Percentiles rank a stretch among this genome's conserved stretches.
Evolutionary conservation across 2,329 filamentous ascomycete genomes (phyloP).

Genomic region (Penicillium decumbens): DNA sequence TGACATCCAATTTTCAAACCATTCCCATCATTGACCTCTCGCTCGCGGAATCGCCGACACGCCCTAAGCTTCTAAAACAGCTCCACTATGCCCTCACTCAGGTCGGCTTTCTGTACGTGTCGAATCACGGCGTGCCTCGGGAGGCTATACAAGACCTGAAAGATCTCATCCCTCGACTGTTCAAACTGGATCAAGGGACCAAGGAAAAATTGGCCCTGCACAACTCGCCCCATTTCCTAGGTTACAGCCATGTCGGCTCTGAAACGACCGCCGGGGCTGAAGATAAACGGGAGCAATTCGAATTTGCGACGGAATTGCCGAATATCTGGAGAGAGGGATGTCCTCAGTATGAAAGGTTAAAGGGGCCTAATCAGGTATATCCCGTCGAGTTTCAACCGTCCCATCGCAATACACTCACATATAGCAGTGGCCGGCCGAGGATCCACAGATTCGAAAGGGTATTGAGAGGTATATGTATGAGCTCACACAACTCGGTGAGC

Average conservation of each 20-base stretch:
- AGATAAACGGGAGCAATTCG: conserved; percentile 57
- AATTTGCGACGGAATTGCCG: conserved; percentile 55
- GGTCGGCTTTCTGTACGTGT: conserved; percentile 27
- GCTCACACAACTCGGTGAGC: conserved; percentile 49
- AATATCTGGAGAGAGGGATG: conserved; percentile 32
- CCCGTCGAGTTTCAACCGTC: background rate
- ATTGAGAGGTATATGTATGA: conserved; percentile 51
- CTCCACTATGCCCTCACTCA: conserved; percentile 17
- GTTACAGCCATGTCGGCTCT: conserved; percentile 53
- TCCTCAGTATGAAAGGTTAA: conserved; percentile 43
- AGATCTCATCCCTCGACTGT: conserved; percentile 18
- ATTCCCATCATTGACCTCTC: conserved; percentile 52
- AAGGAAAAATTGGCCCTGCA: conserved; percentile 28
- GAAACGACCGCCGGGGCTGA: conserved; percentile 53
- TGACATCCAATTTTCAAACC: conserved; percentile 11
- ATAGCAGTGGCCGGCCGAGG: conserved; percentile 43
- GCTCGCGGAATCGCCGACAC: conserved; percentile 36
- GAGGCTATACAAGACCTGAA: conserved; percentile 17
- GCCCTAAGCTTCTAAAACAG: conserved; percentile 38
- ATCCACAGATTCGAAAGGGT: conserved; percentile 34
- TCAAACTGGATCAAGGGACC: conserved; percentile 13
- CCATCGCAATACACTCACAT: background rate
- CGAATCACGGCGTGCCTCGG: conserved; percentile 21
- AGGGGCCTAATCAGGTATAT: conserved; percentile 47
- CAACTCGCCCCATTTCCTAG: conserved; percentile 58